Evolutionary conservation across 331 rosid species (phyloP).

Genomic region (Malus hybrid): DNA sequence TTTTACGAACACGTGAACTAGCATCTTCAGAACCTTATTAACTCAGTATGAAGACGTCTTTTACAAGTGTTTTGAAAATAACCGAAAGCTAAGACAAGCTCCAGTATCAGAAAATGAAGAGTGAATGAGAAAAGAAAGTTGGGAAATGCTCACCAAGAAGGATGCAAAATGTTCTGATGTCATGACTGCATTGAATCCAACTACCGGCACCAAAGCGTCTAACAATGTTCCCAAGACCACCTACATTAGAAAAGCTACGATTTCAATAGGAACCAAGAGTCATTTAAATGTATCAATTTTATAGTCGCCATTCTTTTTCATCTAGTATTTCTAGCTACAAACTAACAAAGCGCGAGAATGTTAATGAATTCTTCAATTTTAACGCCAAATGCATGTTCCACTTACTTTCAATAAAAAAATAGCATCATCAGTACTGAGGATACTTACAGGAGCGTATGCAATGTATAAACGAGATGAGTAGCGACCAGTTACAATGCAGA

Average conservation of each 20-base stretch:
- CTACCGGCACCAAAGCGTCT: slow-evolving; percentile 93
- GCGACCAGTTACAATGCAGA: slow-evolving; percentile 92
- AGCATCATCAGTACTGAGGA: slow-evolving; percentile 6
- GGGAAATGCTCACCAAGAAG: slow-evolving; percentile 62
- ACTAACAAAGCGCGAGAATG: not conserved
- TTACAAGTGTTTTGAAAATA: too few relatives aligned
- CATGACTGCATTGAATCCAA: slow-evolving; percentile 95
- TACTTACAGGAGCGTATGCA: slow-evolving; percentile 95
- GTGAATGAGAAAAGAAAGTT: not conserved
- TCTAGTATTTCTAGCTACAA: too few relatives aligned
- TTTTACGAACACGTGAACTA: not conserved
- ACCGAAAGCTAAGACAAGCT: not conserved
- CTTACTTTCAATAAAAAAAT: not conserved
- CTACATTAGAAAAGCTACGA: slow-evolving; percentile 36
- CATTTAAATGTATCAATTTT: not conserved
- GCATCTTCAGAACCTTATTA: not conserved
- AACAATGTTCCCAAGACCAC: slow-evolving; percentile 81
- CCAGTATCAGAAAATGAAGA: not conserved
- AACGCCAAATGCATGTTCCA: not conserved
- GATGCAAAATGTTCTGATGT: slow-evolving; percentile 98
- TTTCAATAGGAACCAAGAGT: slow-evolving; percentile 10
- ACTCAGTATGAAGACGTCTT: not conserved
- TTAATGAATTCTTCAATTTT: not conserved
- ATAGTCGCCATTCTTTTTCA: too few relatives aligned
- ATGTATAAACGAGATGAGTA: slow-evolving; percentile 86